phyloP scores from a whole-genome alignment of 2,329 filamentous ascomycete genomes.

The Exophiala alcalophila region DNA sequence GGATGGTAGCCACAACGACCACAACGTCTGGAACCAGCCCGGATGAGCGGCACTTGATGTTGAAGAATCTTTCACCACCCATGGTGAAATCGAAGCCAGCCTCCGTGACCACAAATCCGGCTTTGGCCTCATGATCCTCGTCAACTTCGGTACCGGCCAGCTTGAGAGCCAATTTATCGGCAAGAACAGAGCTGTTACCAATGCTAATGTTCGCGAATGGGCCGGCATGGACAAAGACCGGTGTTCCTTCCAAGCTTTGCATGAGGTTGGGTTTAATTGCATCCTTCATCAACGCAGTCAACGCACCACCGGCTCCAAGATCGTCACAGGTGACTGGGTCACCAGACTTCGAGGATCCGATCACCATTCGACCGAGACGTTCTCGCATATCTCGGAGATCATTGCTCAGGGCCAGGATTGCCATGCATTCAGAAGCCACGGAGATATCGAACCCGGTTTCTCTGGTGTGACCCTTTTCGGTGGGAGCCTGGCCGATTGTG shows the following conservation, averaged over 20 bases:
- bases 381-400: slow-evolving; percentile 85
- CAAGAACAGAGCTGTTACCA: slow-evolving; percentile 90
- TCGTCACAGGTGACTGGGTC: slow-evolving; percentile 96
- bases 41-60: slow-evolving; percentile 97
- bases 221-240: slow-evolving; percentile 94
- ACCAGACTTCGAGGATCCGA: slow-evolving; percentile 78
- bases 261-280: slow-evolving; percentile 98
- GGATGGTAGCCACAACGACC: slow-evolving; percentile 91
- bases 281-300: slow-evolving; percentile 94
- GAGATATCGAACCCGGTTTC: slow-evolving; percentile 97
- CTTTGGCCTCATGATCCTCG: slow-evolving; percentile 76
- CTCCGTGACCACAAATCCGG: slow-evolving; percentile 92
- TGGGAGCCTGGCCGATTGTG: slow-evolving; percentile 81
- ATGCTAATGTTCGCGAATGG: slow-evolving; percentile 99
- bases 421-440: slow-evolving; percentile 97
- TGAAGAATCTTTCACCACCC: slow-evolving; percentile 99
- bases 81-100: slow-evolving; percentile 99
- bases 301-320: slow-evolving; percentile 83
- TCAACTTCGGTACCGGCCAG: slow-evolving; percentile 90
- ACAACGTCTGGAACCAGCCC: slow-evolving; percentile 90
- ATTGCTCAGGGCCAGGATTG: slow-evolving; percentile 90
- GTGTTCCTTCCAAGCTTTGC: slow-evolving; percentile 96
- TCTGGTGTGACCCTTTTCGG: slow-evolving; percentile 83
- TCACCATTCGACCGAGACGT: slow-evolving; percentile 90
- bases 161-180: slow-evolving; percentile 93